Base-by-base conservation (phyloP, 2,329 filamentous ascomycete genomes). In the Botryosphaeria dothidea region DNA sequence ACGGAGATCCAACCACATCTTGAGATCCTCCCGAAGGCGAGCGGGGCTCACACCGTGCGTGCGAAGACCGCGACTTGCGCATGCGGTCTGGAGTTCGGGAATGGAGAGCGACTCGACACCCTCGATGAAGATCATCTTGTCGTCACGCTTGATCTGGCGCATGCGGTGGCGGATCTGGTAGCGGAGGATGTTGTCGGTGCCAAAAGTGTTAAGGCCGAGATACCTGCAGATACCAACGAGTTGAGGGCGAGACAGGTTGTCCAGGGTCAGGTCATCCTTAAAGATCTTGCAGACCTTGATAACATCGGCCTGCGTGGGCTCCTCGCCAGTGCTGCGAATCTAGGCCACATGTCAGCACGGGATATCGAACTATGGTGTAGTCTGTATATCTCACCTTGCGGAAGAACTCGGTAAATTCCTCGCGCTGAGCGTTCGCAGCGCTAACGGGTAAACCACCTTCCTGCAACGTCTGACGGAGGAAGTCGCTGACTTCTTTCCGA, bases 231-330 rank as follows among this genome's bases (percentile, higher is more conserved):
- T 99, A 64, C 91, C 96, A 31, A 99, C 94, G 60, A 99, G 84
- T 80, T 99, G 95, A 17, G 95, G 95, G 68, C 95, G 87, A 19
- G 93, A 97, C 69, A 99, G 82, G 80, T 99, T 99, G 87, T 99
- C 95, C 34, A 99, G 85, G 0, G 95, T 99, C 72, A 99, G 77
- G 78, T 99, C 95, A 76, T 99, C 95, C 78, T 95, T 96, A 87
- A 99, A 99, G 69, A 96, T 91, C 85, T 97, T 96, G 88, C 95
- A 98, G 68, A 99, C 94, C 81, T 95, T 97, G 84, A 99, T 96
- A 68, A 99, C 92, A 75, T 99, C 95, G 69, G 93, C 86, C 62
- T 89, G 86, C 4, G 92, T 95, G 0, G 95, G 95, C 51, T 90
- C 85, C 82, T 98, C 94, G 68, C 94, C 95, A 0, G 94, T 97